phyloP scores from a whole-genome alignment of 2,329 filamentous ascomycete genomes.

The Aureobasidium lini region DNA sequence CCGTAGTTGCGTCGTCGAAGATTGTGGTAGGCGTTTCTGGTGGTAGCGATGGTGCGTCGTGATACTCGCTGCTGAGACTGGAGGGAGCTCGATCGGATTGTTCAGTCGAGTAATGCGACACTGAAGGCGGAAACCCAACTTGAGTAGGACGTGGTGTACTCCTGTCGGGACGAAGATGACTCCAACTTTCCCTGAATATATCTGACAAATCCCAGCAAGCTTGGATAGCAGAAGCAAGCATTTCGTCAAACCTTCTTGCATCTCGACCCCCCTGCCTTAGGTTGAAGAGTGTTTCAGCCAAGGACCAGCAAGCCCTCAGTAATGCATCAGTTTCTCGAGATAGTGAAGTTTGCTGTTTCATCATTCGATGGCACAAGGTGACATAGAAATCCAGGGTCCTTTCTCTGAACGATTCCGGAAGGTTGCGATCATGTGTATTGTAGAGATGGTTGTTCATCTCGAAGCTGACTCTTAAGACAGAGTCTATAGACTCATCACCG shows the following conservation, averaged over 20 bases:
- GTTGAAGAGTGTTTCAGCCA: constrained; percentile 90
- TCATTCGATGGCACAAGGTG: constrained; percentile 86
- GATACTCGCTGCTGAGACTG: constrained; percentile 41
- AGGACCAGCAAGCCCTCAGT: constrained; percentile 76
- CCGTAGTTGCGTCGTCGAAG: constrained; percentile 71
- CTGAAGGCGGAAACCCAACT: constrained; percentile 53
- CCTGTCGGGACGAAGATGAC: constrained; percentile 75
- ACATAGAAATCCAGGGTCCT: constrained; percentile 91
- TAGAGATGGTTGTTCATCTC: constrained; percentile 94
- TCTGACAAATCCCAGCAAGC: constrained; percentile 94
- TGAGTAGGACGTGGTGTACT: constrained; percentile 79
- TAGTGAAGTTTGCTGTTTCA: constrained; percentile 80
- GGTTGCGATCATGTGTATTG: constrained; percentile 76
- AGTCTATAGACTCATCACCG: constrained; percentile 73
- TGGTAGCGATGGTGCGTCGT: constrained; percentile 38
- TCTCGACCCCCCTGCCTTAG: constrained; percentile 75
- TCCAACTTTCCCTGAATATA: constrained; percentile 88
- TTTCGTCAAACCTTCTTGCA: constrained; percentile 60
- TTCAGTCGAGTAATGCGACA: not conserved
- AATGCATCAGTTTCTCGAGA: constrained; percentile 78
- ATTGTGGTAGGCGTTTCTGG: constrained; percentile 93
- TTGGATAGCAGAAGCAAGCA: constrained; percentile 80
- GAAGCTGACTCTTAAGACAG: constrained; percentile 83
- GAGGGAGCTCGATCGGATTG: constrained; percentile 32
- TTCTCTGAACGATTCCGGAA: constrained; percentile 82